phyloP scores from a whole-genome alignment of 768 basidiomycete genomes.

The Nidula microcarpa region DNA sequence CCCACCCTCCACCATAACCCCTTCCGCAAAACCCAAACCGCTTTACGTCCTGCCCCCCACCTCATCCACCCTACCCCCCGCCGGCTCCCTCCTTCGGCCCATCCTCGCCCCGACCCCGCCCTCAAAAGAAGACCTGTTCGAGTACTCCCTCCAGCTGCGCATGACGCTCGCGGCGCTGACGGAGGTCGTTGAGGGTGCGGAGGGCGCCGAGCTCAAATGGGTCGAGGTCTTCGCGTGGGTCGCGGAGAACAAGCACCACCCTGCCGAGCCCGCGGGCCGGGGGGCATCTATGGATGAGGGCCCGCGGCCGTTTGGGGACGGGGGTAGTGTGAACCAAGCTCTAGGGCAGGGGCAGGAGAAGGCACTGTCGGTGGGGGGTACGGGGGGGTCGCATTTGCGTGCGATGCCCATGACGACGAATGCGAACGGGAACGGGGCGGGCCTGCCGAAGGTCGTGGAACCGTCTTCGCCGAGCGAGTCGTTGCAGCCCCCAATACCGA shows the following conservation, averaged over 20 bases:
- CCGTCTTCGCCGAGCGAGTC: slow-evolving; percentile 3
- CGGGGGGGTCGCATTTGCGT: no score
- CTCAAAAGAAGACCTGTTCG: slow-evolving; percentile 60
- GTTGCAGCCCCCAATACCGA: slow-evolving; percentile 35
- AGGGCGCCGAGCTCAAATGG: slow-evolving; percentile 78
- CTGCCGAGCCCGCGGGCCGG: not conserved
- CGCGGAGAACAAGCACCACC: slow-evolving; percentile 45
- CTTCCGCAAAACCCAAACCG: not conserved
- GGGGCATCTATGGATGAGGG: no score
- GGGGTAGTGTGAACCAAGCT: no score
- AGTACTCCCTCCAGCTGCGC: slow-evolving; percentile 77
- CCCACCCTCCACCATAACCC: not conserved
- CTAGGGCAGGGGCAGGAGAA: no score
- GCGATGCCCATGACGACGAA: not conserved
- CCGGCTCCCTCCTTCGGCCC: slow-evolving; percentile 19
- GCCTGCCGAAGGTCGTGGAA: not conserved
- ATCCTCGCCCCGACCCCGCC: slow-evolving; percentile 28
- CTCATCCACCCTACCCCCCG: slow-evolving; percentile 31
- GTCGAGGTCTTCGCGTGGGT: slow-evolving; percentile 86
- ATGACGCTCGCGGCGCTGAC: slow-evolving; percentile 81
- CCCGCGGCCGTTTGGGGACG: no score
- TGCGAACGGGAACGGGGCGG: not conserved
- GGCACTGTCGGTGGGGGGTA: no score
- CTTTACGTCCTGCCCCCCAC: slow-evolving; percentile 22
- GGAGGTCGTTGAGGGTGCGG: slow-evolving; percentile 83